A percentile compares a stretch with the other conserved stretches of the same genome.
Evolutionary conservation across 176 grass and related monocot genomes (phyloP).

Genomic region (Sorghum bicolor): DNA sequence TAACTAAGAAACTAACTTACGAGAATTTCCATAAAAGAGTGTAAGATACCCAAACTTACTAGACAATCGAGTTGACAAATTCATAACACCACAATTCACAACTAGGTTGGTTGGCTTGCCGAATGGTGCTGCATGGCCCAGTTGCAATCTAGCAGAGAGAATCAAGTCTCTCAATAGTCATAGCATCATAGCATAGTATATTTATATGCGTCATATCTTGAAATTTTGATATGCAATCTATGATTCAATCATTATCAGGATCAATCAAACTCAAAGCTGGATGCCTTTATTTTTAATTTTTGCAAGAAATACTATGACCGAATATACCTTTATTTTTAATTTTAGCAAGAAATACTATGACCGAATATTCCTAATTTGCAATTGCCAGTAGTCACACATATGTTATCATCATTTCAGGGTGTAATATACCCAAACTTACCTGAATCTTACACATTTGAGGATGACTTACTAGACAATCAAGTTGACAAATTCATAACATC

Average conservation of each 20-base stretch:
- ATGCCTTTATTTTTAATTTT: neutral
- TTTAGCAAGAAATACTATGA: too few relatives aligned
- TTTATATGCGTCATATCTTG: neutral
- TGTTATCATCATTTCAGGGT: neutral
- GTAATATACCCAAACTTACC: neutral
- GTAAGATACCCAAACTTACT: neutral
- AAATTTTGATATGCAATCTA: neutral
- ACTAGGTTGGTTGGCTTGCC: neutral
- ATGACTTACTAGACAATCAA: neutral
- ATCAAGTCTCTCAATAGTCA: neutral
- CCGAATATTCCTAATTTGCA: neutral
- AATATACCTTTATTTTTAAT: too few relatives aligned
- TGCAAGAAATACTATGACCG: neutral
- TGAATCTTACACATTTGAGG: neutral
- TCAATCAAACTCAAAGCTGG: neutral
- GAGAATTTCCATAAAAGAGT: neutral
- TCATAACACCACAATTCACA: neutral
- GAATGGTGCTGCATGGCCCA: neutral
- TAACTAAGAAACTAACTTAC: neutral
- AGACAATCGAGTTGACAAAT: neutral
- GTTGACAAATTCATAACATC: neutral
- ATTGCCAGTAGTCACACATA: neutral
- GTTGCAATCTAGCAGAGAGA: neutral
- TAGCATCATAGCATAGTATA: neutral
- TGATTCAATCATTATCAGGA: slow-evolving; percentile 1